phyloP scores from a whole-genome alignment of 257 asterid genomes.

The Nicotiana sylvestris region DNA sequence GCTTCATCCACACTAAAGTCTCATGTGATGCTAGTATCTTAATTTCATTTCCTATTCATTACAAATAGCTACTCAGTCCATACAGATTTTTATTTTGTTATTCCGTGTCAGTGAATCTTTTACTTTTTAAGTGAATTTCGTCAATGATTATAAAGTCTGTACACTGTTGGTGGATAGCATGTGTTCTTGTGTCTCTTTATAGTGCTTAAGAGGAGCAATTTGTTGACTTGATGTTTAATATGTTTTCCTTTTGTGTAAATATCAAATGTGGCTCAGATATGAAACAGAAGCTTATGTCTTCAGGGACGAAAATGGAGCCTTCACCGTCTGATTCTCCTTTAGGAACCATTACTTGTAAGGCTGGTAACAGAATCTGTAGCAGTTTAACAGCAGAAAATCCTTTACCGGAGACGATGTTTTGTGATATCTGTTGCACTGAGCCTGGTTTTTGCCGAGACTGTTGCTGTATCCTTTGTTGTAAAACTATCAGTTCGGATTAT shows the following conservation, averaged over 20 bases:
- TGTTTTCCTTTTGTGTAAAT: background rate
- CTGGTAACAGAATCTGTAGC: constrained; percentile 54
- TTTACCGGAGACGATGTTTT: constrained; percentile 37
- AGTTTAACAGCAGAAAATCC: constrained; percentile 37
- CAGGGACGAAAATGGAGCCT: background rate
- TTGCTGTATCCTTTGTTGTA: constrained; percentile 74
- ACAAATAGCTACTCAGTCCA: background rate
- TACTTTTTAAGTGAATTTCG: background rate
- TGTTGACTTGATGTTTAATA: background rate
- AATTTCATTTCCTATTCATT: background rate
- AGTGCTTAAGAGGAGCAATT: background rate
- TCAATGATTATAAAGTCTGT: background rate
- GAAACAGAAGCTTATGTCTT: constrained; percentile 18
- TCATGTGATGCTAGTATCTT: background rate
- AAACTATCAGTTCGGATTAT: constrained; percentile 29
- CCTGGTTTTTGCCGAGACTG: constrained; percentile 73
- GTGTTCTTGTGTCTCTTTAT: background rate
- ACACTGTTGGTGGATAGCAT: background rate
- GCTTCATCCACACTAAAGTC: background rate
- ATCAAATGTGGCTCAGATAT: background rate
- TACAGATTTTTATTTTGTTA: background rate
- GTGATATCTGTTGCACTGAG: constrained; percentile 69
- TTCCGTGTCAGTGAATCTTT: background rate
- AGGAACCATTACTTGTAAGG: constrained; percentile 41
- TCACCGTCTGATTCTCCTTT: constrained; percentile 14